Evolutionary conservation across 2,329 filamentous ascomycete species (phyloP).

Genomic region (Fusarium sp.): DNA sequence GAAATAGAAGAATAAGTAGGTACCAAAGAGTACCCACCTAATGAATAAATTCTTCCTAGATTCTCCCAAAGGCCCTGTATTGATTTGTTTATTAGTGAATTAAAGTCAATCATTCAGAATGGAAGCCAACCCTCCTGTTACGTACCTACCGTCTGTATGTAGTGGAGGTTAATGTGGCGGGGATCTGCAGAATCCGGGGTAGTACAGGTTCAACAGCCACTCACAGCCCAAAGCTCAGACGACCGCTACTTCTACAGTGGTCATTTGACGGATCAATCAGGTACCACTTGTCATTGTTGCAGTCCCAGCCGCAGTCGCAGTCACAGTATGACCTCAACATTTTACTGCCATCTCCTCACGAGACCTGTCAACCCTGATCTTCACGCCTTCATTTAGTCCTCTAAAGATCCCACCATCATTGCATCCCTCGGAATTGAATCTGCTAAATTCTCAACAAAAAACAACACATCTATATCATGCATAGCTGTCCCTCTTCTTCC

Average conservation of each 20-base stretch:
- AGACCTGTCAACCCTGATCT: slow-evolving; percentile 42
- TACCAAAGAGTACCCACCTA: not conserved
- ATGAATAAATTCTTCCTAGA: too few relatives aligned
- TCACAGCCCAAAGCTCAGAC: slow-evolving; percentile 32
- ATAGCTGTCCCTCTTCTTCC: not conserved
- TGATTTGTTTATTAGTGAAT: not conserved
- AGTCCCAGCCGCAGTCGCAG: not conserved
- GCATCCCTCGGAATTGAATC: slow-evolving; percentile 5
- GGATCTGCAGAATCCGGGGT: slow-evolving; percentile 44
- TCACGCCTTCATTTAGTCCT: slow-evolving; percentile 37
- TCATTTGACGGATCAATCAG: slow-evolving; percentile 10
- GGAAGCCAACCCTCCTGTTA: slow-evolving; percentile 7
- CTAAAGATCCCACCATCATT: slow-evolving; percentile 11
- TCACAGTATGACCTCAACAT: slow-evolving; percentile 47
- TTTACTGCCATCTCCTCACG: slow-evolving; percentile 37
- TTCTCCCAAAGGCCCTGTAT: not conserved
- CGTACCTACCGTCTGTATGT: slow-evolving; percentile 12
- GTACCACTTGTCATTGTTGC: slow-evolving; percentile 16
- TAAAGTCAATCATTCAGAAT: not conserved
- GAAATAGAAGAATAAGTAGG: not conserved
- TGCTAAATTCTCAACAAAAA: slow-evolving; percentile 16
- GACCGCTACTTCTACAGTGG: slow-evolving; percentile 15
- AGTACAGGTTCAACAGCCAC: slow-evolving; percentile 35
- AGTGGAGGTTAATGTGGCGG: not conserved
- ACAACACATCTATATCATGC: slow-evolving; percentile 10